phyloP scores from a whole-genome alignment of 2,329 filamentous ascomycete genomes.

The Nakataea oryzae region DNA sequence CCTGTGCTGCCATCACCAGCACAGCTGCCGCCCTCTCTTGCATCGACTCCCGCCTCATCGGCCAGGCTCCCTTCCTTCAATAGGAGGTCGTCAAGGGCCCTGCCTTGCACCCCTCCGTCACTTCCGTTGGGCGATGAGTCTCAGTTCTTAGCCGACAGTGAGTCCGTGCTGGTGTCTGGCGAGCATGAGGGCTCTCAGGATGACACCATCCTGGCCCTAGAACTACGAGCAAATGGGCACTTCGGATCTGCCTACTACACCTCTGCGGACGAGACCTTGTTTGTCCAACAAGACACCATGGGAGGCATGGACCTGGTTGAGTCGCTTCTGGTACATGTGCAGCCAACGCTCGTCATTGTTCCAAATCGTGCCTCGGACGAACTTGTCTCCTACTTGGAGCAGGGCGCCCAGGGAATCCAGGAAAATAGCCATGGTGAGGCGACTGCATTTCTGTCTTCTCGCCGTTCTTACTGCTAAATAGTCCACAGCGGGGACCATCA shows the following conservation, averaged over 20 bases:
- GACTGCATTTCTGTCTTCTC: background rate
- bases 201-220: conserved; percentile 72
- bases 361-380: conserved; percentile 33
- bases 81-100: background rate
- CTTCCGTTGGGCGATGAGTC: background rate
- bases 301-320: conserved; percentile 62
- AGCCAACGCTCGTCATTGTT: conserved; percentile 45
- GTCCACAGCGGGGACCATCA: background rate
- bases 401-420: conserved; percentile 20
- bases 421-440: conserved; percentile 14
- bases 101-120: background rate
- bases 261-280: conserved; percentile 57
- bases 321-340: conserved; percentile 41
- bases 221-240: conserved; percentile 57
- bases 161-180: conserved; percentile 3
- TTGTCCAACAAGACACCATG: conserved; percentile 65
- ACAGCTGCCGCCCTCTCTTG: background rate
- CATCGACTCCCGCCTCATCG: background rate
- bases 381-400: conserved; percentile 24
- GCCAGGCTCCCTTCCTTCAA: background rate
- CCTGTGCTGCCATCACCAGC: too few relatives aligned
- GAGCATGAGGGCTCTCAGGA: conserved; percentile 27
- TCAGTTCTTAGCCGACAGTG: background rate
- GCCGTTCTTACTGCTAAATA: background rate
- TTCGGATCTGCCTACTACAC: conserved; percentile 82